Evolutionary conservation across 176 grass and related monocot genomes (phyloP), one percentile per base, ranked within the genome.

Genomic region (Dactylis glomerata): DNA sequence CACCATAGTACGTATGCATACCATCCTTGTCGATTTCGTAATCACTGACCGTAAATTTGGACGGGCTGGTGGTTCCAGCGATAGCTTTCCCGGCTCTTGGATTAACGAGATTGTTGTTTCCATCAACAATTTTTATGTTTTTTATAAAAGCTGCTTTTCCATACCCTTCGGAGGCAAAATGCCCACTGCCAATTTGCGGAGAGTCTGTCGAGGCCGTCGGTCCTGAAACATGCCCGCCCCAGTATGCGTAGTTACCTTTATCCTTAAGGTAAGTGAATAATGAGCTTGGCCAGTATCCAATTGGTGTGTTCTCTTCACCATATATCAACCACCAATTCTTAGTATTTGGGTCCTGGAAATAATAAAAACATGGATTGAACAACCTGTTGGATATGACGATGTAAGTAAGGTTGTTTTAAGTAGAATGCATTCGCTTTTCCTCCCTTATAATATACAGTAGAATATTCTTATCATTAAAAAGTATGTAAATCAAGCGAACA

Each of bases 231-330:
- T 27, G 34, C 26, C 83, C 83, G 4, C 83, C 83, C 34, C 62
- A 56, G 5, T 46, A 22, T 19, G 42, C 52, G n/a, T 15, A 56
- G 13, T 22, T 32, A 17, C 56, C 82, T 14, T 55, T 68, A 1
- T 78, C 58, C 8, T 30, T 67, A 8, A 87, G 2, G 57, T 24
- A 3, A 15, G 9, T 68, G 26, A 89, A 89, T 33, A 89, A 17
- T 24, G n/a, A 34, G 14, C 30, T 54, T 9, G 75, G 87, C 87
- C 82, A 89, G 5, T 89, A 89, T 57, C 77, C 77, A 16, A 82
- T 52, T 13, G 68, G 75, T 23, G 11, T 89, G 8, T 36, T 54
- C 3, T 14, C 28, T 50, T 76, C 32, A 15, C 37, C 62, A 1
- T 28, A 58, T 24, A 17, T n/a, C 24, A 86, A 22, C 82, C 82